These are phyloP conservation scores for Cladorrhinum sp. DNA, from an alignment of 2,329 filamentous ascomycete species.

Conservation along the genomic window DNA sequence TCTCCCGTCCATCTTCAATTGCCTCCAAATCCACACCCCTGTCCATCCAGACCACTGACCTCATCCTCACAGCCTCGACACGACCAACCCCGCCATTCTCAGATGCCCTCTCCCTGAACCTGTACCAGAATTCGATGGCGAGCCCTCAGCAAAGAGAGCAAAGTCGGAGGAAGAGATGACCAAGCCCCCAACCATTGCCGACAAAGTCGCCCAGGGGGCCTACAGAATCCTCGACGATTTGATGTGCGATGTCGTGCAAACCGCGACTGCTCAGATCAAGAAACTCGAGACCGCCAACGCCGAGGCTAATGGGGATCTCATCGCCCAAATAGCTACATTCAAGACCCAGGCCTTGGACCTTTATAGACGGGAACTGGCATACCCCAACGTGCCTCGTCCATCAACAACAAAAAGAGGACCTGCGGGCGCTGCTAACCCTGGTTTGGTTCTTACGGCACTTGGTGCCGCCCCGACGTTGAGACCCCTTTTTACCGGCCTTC, in stretches of 20 bases:
- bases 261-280: slow-evolving; percentile 38
- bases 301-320: slow-evolving; percentile 34
- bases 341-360: slow-evolving; percentile 61
- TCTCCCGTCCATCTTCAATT: slow-evolving; percentile 5
- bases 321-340: slow-evolving; percentile 52
- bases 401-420: slow-evolving; percentile 39
- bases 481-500: slow-evolving; percentile 84
- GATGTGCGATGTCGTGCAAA: slow-evolving; percentile 50
- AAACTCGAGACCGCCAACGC: slow-evolving; percentile 42
- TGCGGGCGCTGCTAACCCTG: slow-evolving; percentile 39
- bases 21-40: neutral
- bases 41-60: slow-evolving; percentile 29
- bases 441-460: slow-evolving; percentile 70
- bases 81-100: slow-evolving; percentile 49
- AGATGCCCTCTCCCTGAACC: slow-evolving; percentile 49
- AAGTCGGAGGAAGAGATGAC: slow-evolving; percentile 47
- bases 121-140: slow-evolving; percentile 37
- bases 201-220: slow-evolving; percentile 49
- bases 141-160: slow-evolving; percentile 59
- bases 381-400: slow-evolving; percentile 41
- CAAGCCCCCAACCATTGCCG: slow-evolving; percentile 45
- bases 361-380: slow-evolving; percentile 57
- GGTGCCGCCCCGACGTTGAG: slow-evolving; percentile 71
- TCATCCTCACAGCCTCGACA: slow-evolving; percentile 48
- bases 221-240: slow-evolving; percentile 65